Percentiles rank a stretch among this genome's conserved stretches.
These are phyloP conservation scores for Byssochlamys sp. DNA, from an alignment of 2,329 filamentous ascomycete species.

Conservation along the genomic window DNA sequence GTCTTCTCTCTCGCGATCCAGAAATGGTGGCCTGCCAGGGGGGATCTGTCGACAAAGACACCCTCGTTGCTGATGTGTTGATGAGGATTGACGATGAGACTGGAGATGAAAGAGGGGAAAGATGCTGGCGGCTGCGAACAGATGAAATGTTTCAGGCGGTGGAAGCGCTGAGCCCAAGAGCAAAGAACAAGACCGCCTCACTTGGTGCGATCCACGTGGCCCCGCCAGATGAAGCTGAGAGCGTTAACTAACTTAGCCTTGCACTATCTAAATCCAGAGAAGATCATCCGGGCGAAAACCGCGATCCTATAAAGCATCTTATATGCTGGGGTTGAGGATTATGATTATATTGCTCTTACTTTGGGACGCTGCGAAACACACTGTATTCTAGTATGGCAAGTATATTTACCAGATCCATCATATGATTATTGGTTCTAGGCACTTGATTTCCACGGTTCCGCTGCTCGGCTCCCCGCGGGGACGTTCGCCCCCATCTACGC, in stretches of 20 bases:
- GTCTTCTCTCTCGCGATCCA: background rate
- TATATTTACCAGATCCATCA: background rate
- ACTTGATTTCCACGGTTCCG: slow-evolving; percentile 6
- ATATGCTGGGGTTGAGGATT: background rate
- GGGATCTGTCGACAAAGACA: background rate
- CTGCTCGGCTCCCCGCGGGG: slow-evolving; percentile 5
- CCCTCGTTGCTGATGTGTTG: background rate
- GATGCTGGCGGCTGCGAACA: background rate
- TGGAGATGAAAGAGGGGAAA: slow-evolving; percentile 2
- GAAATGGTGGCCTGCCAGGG: background rate
- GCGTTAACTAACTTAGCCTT: background rate
- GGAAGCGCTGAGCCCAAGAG: slow-evolving; percentile 1
- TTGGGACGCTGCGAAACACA: background rate
- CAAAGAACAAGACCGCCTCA: slow-evolving; percentile 12
- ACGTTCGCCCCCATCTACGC: background rate
- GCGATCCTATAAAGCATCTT: background rate
- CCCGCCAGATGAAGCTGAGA: slow-evolving; percentile 9
- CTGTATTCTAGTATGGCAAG: background rate
- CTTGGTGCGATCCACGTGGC: slow-evolving; percentile 22
- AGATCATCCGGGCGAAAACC: background rate
- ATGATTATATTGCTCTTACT: background rate
- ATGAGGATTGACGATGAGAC: background rate
- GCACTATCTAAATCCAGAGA: background rate
- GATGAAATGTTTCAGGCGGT: background rate
- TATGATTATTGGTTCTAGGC: background rate